Base-by-base conservation (phyloP, 805 yeast species). In the Wickerhamomyces rabaulensis region DNA sequence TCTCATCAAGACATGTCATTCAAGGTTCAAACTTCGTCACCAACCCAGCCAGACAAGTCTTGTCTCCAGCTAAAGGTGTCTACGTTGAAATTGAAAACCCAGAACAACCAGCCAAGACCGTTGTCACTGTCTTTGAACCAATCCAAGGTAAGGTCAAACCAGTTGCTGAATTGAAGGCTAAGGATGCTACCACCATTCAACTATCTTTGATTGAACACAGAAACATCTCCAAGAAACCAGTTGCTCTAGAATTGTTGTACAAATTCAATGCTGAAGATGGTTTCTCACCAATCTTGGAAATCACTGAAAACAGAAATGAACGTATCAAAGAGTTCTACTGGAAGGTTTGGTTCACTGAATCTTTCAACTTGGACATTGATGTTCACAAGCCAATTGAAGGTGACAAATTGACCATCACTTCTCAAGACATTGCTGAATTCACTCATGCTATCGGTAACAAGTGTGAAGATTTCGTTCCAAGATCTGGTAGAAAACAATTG, bases 381-480 rank as follows among this genome's bases (percentile, higher is more conserved):
- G 87, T 87, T 54, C 75, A 80, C 58, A 71, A 81, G 55, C 75
- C 78, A 40, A 84, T 94, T 61, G 73, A 78, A 46, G 96, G 95
- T 63, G 82, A 74, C 16, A 73, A 79, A 39, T 74, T 80, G 49
- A 76, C 78, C 27, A 83, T 94, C 52, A 80, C 87, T 44, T 81
- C 83, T 44, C 77, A 83, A 66, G 87, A 81, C 53, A 87, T 94
- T 65, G 78, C 90, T 51, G 96, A 91, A 68, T 89, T 94, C 67
- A 91, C 96, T 29, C 97, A 91, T 60, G 97, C 97, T 50, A 88
- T 94, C 64, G 97, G 97, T 57, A 94, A 94, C 79, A 85, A 86
- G 56, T 90, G 96, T 68, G 98, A 94, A 72, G 96, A 95, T 51
- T 94, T 90, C 60, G 96, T 91, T 57, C 78, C 84, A 49, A 82